phyloP scores from a whole-genome alignment of 2,329 filamentous ascomycete genomes.

The Emergomyces africanus region DNA sequence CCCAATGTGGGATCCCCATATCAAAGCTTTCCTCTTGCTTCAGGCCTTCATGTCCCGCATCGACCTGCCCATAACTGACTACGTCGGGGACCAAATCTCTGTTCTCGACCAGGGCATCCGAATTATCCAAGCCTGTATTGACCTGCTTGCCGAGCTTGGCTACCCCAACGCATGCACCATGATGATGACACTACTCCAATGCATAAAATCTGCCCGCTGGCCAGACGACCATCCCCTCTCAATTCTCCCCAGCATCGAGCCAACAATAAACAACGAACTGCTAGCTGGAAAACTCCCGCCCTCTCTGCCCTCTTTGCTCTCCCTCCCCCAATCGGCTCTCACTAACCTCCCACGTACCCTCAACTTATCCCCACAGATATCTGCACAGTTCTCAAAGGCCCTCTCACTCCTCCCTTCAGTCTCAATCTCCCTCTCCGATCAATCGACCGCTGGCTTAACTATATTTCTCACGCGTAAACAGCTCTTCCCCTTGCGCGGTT shows the following conservation, averaged over 20 bases:
- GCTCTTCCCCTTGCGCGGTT: background rate
- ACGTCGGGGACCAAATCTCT: conserved; percentile 79
- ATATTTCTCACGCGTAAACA: conserved; percentile 13
- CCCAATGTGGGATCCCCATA: conserved; percentile 97
- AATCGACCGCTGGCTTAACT: conserved; percentile 50
- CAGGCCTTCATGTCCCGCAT: conserved; percentile 93
- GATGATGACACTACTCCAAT: conserved; percentile 80
- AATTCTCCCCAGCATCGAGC: conserved; percentile 60
- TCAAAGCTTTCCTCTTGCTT: conserved; percentile 86
- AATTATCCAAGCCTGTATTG: conserved; percentile 90
- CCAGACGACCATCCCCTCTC: conserved; percentile 66
- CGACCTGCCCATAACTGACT: conserved; percentile 87
- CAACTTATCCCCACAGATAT: conserved; percentile 13
- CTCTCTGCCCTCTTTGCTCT: conserved; percentile 21
- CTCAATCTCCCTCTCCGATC: conserved; percentile 45
- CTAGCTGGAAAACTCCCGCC: conserved; percentile 16
- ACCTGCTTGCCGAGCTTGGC: conserved; percentile 83
- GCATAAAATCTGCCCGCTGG: conserved; percentile 88
- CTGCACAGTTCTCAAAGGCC: conserved; percentile 40
- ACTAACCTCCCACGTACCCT: conserved; percentile 18
- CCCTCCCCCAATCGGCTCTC: conserved; percentile 17
- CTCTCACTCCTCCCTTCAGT: conserved; percentile 57
- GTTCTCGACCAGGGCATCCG: conserved; percentile 94
- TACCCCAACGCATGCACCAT: conserved; percentile 61
- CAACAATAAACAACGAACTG: background rate